These are phyloP conservation scores for Symbiodinium pilosum DNA, from an alignment of 73 alveolate genomes.

Conservation along the genomic window DNA sequence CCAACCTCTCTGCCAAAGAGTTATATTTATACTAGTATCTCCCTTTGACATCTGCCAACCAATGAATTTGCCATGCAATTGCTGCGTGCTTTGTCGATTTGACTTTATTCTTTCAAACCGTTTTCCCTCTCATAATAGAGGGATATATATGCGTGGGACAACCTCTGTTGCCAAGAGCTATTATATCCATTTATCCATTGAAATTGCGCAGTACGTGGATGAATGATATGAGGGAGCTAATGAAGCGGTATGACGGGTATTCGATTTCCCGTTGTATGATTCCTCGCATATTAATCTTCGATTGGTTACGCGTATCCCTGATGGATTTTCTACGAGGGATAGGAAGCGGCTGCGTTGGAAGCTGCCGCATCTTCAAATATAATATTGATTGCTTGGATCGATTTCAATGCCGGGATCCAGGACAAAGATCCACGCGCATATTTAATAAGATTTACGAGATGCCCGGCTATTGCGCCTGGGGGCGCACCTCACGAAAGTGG, in stretches of 20 bases:
- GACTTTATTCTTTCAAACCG: too few species aligned
- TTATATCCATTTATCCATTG: too few species aligned
- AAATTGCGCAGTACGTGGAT: too few species aligned
- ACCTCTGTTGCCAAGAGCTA: too few species aligned
- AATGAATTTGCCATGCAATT: too few species aligned
- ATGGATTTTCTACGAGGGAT: not conserved
- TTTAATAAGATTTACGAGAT: not conserved
- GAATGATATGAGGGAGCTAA: not conserved
- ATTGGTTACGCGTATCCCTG: not conserved
- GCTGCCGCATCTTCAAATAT: not conserved
- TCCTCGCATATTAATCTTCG: not conserved
- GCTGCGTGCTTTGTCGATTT: too few species aligned
- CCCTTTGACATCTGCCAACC: too few species aligned
- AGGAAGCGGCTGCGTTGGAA: not conserved
- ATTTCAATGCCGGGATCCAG: not conserved
- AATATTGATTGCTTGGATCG: conserved; percentile 28
- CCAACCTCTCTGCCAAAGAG: too few species aligned
- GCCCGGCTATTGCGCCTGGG: not conserved
- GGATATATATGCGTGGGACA: too few species aligned
- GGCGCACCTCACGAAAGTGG: not conserved
- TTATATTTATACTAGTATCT: too few species aligned
- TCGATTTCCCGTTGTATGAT: conserved; percentile 29
- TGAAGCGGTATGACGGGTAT: conserved; percentile 41
- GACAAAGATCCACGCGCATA: not conserved
- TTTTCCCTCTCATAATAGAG: too few species aligned